These are phyloP conservation scores for Inonotus hispidus DNA, from an alignment of 1,284 basidiomycete genomes.

Conservation along the genomic window DNA sequence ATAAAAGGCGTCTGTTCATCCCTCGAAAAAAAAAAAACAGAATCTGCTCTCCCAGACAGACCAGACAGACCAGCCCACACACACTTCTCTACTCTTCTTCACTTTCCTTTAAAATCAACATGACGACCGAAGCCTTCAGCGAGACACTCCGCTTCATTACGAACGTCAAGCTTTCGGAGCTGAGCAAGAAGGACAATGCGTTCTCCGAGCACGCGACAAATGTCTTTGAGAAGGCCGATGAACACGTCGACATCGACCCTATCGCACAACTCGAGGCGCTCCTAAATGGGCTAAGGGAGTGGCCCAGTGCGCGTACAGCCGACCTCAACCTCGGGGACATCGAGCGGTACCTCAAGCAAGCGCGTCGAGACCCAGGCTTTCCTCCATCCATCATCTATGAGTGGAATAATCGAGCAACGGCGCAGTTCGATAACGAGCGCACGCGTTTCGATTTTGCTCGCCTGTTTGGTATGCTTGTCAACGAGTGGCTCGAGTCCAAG, in stretches of 20 bases:
- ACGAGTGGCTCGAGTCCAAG: slow-evolving; percentile 15
- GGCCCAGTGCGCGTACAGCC: slow-evolving; percentile 12
- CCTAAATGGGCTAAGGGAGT: slow-evolving; percentile 8
- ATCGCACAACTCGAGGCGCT: slow-evolving; percentile 4
- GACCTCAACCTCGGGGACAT: slow-evolving; percentile 9
- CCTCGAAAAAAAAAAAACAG: no score
- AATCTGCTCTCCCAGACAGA: no score
- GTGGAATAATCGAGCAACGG: slow-evolving; percentile 9
- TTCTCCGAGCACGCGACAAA: slow-evolving; percentile 1
- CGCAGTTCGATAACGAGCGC: slow-evolving; percentile 12
- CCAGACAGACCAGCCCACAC: no score
- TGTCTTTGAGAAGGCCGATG: not conserved
- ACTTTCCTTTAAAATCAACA: not conserved
- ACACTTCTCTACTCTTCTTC: not conserved
- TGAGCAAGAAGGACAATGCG: slow-evolving; percentile 30
- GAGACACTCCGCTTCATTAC: slow-evolving; percentile 37
- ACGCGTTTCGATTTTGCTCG: slow-evolving; percentile 16
- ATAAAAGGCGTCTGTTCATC: no score
- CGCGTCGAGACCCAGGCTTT: slow-evolving; percentile 12
- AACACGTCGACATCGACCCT: not conserved
- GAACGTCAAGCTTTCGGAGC: slow-evolving; percentile 36
- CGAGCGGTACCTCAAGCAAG: slow-evolving; percentile 13
- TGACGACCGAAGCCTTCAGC: slow-evolving; percentile 19
- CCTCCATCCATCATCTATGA: slow-evolving; percentile 3
- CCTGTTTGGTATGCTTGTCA: slow-evolving; percentile 17